These are phyloP conservation scores for Paramecium caudatum DNA, from an alignment of 73 alveolate genomes.

Conservation along the genomic window DNA sequence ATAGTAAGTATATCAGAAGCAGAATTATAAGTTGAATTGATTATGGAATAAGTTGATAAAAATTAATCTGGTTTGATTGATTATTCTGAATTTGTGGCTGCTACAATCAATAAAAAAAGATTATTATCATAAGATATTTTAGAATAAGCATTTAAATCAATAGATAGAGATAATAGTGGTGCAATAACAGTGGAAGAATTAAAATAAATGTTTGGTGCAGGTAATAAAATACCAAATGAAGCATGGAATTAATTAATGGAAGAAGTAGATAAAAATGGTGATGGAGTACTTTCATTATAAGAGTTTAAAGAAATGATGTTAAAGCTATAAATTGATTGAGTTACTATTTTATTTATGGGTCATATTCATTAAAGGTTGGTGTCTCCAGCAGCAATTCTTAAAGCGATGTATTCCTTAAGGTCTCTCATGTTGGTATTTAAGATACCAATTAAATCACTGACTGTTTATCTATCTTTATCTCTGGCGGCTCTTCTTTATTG, in stretches of 20 bases:
- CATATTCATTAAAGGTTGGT: conserved; percentile 37
- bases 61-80: conserved; percentile 54
- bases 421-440: conserved; percentile 59
- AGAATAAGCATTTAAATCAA: conserved; percentile 85
- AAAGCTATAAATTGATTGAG: conserved; percentile 60
- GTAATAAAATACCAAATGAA: conserved; percentile 48
- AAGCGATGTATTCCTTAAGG: conserved; percentile 62
- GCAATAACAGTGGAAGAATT: conserved; percentile 83
- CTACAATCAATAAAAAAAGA: conserved; percentile 79
- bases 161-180: conserved; percentile 89
- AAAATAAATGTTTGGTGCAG: conserved; percentile 78
- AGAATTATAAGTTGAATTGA: conserved; percentile 78
- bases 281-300: conserved; percentile 71
- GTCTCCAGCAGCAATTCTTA: conserved; percentile 70
- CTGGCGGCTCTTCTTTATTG: conserved; percentile 75
- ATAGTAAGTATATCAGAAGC: conserved; percentile 71
- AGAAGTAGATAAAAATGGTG: conserved; percentile 77
- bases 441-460: conserved; percentile 44
- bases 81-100: conserved; percentile 81
- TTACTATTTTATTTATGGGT: conserved; percentile 24
- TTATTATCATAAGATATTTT: conserved; percentile 82
- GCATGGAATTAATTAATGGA: conserved; percentile 69
- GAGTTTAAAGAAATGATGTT: conserved; percentile 75
- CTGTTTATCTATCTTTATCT: conserved; percentile 53
- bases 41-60: conserved; percentile 74